Percentiles rank a stretch among this genome's conserved stretches.
Conservation (phyloP, 2,329 filamentous ascomycete genomes). For the Nemania sp. region DNA sequence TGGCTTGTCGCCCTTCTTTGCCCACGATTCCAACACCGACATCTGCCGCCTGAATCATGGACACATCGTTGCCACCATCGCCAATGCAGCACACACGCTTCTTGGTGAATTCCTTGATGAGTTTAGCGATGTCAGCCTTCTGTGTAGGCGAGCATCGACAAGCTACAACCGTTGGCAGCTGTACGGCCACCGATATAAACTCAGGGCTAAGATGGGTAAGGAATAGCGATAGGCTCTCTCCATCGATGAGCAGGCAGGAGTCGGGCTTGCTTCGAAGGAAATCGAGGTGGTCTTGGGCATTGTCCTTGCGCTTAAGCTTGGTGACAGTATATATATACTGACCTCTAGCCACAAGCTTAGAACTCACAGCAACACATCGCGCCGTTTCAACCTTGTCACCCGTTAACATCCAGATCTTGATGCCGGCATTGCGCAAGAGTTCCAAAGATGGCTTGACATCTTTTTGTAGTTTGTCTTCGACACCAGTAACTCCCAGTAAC, state of each 20-base stretch:
- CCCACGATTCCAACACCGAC: slow-evolving; percentile 98
- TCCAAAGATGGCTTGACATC: slow-evolving; percentile 96
- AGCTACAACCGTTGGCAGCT: slow-evolving; percentile 88
- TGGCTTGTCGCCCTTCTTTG: slow-evolving; percentile 95
- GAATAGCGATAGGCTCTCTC: slow-evolving; percentile 84
- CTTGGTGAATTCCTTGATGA: slow-evolving; percentile 89
- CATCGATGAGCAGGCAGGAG: slow-evolving; percentile 88
- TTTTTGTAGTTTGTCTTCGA: slow-evolving; percentile 94
- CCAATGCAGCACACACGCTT: slow-evolving; percentile 98
- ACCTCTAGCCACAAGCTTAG: slow-evolving; percentile 88
- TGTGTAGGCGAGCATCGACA: slow-evolving; percentile 97
- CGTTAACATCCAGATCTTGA: slow-evolving; percentile 99
- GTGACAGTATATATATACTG: slow-evolving; percentile 96
- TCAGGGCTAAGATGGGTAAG: slow-evolving; percentile 79
- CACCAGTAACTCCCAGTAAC: slow-evolving; percentile 93
- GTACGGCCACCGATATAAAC: slow-evolving; percentile 87
- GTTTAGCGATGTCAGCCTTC: slow-evolving; percentile 88
- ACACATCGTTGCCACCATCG: slow-evolving; percentile 97
- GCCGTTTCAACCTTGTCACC: slow-evolving; percentile 99
- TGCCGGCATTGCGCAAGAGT: slow-evolving; percentile 91
- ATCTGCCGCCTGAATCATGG: slow-evolving; percentile 98
- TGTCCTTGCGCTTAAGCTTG: slow-evolving; percentile 80
- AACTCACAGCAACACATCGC: slow-evolving; percentile 91
- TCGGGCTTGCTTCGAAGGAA: slow-evolving; percentile 88
- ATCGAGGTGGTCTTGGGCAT: slow-evolving; percentile 85